Evolutionary conservation across 2,329 filamentous ascomycete genomes (phyloP), one percentile per base, ranked within the genome.

Genomic region (Lachnellula subtilissima): DNA sequence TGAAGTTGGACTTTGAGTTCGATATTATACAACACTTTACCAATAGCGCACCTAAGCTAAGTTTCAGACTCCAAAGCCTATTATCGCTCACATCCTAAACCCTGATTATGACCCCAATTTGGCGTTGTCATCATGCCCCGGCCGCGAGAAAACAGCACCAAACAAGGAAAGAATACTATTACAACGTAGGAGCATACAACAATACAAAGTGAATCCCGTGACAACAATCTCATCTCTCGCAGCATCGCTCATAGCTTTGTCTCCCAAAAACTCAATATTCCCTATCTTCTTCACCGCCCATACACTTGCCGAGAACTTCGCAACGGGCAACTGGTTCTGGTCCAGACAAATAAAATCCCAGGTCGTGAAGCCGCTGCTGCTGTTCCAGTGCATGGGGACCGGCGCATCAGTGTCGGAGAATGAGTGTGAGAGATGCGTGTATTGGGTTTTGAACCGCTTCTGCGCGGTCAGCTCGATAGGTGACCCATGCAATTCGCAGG

Each of bases 271-370:
- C 49, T 62, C 58, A 48, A 60, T 57, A 17, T 50, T 52, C 4
- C 53, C 58, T 8, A 60, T 17, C 19, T 60, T 57, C 46, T 51
- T 57, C 42, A 54, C 1, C 2, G 53, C 55, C 60, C 60, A 62
- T 2, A 56, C 19, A 40, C 57, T 57, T 1, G 50, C 54, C 14
- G 54, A 22, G 47, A 59, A 60, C 40, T 50, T 54, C 5, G 60
- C 60, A 6, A 62, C 55, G 1, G 60, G 56, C 36, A 42, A 6
- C 54, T 59, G 55, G 2, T 57, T 15, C 32, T 17, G 28, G 46
- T 61, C 58, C 1, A 62, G 40, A 25, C 60, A 62, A 1, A 62
- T 42, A 50, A 61, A 62, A 14, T 61, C 58, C 58, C 60, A 62
- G 3, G 54, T 60, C 52, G 55, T 61, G 50, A 62, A 46, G 17